Evolutionary conservation across 2,329 filamentous ascomycete genomes (phyloP).

Genomic region (Curvularia lunata): DNA sequence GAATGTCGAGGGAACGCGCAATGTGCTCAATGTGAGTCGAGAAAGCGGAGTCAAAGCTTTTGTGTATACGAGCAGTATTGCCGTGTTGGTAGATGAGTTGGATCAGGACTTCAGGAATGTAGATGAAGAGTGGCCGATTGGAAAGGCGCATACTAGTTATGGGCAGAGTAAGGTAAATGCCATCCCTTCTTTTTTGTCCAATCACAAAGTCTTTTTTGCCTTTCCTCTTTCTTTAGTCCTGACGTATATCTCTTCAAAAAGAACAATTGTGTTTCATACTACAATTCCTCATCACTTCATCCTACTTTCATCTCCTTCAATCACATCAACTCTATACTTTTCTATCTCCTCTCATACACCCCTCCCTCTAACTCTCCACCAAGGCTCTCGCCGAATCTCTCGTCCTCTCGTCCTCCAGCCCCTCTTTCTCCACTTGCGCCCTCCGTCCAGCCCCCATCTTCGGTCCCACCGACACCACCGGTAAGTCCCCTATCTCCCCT

Average conservation of each 20-base stretch:
- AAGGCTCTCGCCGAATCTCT: slow-evolving; percentile 78
- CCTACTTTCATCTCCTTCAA: background rate
- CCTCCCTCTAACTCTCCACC: slow-evolving; percentile 28
- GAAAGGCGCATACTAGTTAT: slow-evolving; percentile 77
- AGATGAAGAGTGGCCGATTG: slow-evolving; percentile 80
- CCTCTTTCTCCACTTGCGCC: slow-evolving; percentile 74
- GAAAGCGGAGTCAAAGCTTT: slow-evolving; percentile 75
- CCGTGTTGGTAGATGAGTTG: slow-evolving; percentile 80
- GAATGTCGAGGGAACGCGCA: slow-evolving; percentile 85
- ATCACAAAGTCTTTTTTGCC: background rate
- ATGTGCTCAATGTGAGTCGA: slow-evolving; percentile 76
- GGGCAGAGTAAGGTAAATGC: slow-evolving; percentile 86
- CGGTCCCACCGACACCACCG: slow-evolving; percentile 82
- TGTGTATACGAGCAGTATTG: slow-evolving; percentile 90
- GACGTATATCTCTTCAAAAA: no score
- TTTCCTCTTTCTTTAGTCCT: background rate
- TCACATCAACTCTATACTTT: background rate
- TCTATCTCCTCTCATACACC: background rate
- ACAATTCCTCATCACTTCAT: no score
- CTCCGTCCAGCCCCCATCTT: slow-evolving; percentile 90
- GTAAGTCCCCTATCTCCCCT: no score
- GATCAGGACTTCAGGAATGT: slow-evolving; percentile 79
- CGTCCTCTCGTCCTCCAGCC: slow-evolving; percentile 75
- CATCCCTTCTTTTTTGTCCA: no score
- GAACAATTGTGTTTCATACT: no score